Evolutionary conservation across 257 asterid genomes (phyloP).

Genomic region (Mitragyna speciosa): DNA sequence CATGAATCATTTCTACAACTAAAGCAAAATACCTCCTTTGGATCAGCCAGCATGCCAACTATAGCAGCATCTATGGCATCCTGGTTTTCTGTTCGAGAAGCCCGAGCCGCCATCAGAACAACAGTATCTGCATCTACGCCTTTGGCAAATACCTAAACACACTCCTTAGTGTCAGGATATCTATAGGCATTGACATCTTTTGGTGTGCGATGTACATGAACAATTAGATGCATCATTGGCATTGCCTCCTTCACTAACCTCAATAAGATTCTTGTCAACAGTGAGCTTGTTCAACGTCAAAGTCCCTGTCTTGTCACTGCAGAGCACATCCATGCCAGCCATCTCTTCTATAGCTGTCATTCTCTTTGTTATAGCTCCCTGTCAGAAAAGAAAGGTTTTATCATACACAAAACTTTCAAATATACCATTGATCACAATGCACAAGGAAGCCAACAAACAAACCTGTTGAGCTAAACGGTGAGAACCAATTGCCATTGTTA

Average conservation of each 20-base stretch:
- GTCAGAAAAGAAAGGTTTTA: slow-evolving; percentile 4
- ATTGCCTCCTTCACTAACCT: slow-evolving; percentile 43
- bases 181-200: neutral
- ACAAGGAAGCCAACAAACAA: slow-evolving; percentile 11
- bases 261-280: slow-evolving; percentile 92
- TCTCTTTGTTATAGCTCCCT: slow-evolving; percentile 99
- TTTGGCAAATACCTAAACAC: slow-evolving; percentile 71
- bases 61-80: slow-evolving; percentile 96
- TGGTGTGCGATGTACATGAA: neutral
- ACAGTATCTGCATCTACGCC: slow-evolving; percentile 89
- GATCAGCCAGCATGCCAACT: slow-evolving; percentile 96
- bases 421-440: slow-evolving; percentile 1
- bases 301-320: slow-evolving; percentile 97
- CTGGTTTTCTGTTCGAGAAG: slow-evolving; percentile 93
- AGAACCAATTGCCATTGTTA: slow-evolving; percentile 98
- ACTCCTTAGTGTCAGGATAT: neutral
- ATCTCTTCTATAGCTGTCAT: slow-evolving; percentile 99
- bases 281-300: slow-evolving; percentile 91
- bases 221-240: neutral
- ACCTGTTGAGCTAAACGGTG: slow-evolving; percentile 98
- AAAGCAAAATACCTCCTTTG: slow-evolving; percentile 71
- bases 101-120: slow-evolving; percentile 97
- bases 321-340: slow-evolving; percentile 99
- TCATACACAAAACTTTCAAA: slow-evolving; percentile 1
- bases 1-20: neutral